phyloP scores from a whole-genome alignment of 345 rosid genomes.

The Murraya paniculata region DNA sequence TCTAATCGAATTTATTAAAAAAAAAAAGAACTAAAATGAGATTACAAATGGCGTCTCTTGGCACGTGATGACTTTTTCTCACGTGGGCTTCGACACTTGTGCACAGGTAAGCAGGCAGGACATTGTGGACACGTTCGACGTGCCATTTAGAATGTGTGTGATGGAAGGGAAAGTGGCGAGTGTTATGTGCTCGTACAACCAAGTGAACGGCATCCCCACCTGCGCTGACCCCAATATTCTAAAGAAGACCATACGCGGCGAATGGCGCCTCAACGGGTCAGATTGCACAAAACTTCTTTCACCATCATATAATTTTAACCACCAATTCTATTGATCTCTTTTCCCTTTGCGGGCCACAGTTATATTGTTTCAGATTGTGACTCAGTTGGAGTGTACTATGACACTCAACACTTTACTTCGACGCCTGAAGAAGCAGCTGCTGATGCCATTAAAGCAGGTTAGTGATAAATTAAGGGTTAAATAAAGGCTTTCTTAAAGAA shows the following conservation, averaged over 20 bases:
- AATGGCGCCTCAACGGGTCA: conserved; percentile 86
- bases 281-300: neutral
- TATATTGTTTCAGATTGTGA: conserved; percentile 91
- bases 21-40: neutral
- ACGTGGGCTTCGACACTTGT: conserved; percentile 12
- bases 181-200: conserved; percentile 90
- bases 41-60: neutral
- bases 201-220: conserved; percentile 81
- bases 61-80: neutral
- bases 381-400: conserved; percentile 68
- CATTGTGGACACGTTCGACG: conserved; percentile 70
- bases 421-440: conserved; percentile 94
- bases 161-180: conserved; percentile 79
- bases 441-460: conserved; percentile 80
- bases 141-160: conserved; percentile 79
- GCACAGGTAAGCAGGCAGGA: conserved; percentile 82
- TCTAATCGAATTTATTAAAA: neutral
- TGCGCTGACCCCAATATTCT: conserved; percentile 81
- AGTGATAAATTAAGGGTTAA: neutral
- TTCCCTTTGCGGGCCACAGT: conserved; percentile 28
- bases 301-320: neutral
- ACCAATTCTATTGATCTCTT: no score
- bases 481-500: neutral
- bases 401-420: conserved; percentile 58
- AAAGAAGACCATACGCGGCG: conserved; percentile 47